A percentile compares a stretch with the other conserved stretches of the same genome.
Evolutionary conservation across 2,329 filamentous ascomycete species (phyloP).

Genomic region (Arthrinium phaeospermum): DNA sequence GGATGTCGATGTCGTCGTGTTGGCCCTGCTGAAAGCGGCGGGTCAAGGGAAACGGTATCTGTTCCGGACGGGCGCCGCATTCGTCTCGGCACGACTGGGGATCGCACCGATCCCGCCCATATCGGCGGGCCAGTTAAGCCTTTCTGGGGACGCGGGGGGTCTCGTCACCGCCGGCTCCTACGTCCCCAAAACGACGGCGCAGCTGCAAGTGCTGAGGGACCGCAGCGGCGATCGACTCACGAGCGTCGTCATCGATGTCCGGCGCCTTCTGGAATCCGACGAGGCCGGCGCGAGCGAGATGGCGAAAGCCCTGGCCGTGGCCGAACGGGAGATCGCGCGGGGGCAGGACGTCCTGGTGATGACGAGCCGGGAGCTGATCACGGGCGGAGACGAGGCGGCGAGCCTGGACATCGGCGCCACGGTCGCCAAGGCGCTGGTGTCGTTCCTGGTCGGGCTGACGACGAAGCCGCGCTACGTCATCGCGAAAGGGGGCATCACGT

Average conservation of each 20-base stretch:
- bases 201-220: slow-evolving; percentile 50
- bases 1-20: slow-evolving; percentile 61
- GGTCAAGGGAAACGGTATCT: slow-evolving; percentile 42
- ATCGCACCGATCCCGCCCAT: slow-evolving; percentile 58
- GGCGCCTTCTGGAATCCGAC: slow-evolving; percentile 49
- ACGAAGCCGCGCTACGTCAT: slow-evolving; percentile 61
- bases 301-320: slow-evolving; percentile 35
- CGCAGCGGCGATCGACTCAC: slow-evolving; percentile 47
- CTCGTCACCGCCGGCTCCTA: slow-evolving; percentile 63
- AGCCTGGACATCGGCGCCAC: slow-evolving; percentile 60
- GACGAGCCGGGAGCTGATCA: slow-evolving; percentile 61
- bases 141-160: slow-evolving; percentile 48
- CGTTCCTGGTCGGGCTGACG: slow-evolving; percentile 51
- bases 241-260: slow-evolving; percentile 54
- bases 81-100: slow-evolving; percentile 54
- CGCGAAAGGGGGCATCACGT: slow-evolving; percentile 65
- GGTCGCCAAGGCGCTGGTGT: slow-evolving; percentile 57
- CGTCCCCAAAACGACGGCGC: slow-evolving; percentile 63
- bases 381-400: slow-evolving; percentile 52
- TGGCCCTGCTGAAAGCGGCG: slow-evolving; percentile 49
- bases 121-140: slow-evolving; percentile 48
- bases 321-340: slow-evolving; percentile 45
- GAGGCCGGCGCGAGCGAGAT: slow-evolving; percentile 40
- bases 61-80: slow-evolving; percentile 48
- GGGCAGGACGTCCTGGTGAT: slow-evolving; percentile 63